Evolutionary conservation across 305 asterid species (phyloP).

Genomic region (Salvia sclarea): DNA sequence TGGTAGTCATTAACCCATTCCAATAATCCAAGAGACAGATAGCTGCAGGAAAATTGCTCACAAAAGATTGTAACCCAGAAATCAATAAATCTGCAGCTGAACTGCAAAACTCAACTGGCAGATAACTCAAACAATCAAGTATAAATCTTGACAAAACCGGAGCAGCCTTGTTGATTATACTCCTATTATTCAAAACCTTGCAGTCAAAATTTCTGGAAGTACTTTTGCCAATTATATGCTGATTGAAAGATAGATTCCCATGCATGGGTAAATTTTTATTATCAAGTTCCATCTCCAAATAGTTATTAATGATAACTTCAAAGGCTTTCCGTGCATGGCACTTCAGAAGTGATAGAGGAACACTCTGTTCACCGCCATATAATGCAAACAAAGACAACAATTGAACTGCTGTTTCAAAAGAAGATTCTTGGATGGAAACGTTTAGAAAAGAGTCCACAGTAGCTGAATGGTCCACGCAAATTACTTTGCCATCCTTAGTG

Average conservation of each 20-base stretch:
- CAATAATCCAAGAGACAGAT: conserved; percentile 78
- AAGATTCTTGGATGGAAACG: conserved; percentile 60
- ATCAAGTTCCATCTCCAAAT: conserved; percentile 41
- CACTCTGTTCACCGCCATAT: conserved; percentile 79
- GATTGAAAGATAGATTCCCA: conserved; percentile 35
- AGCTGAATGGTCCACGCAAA: conserved; percentile 81
- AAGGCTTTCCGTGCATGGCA: conserved; percentile 74
- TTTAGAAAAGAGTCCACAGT: conserved; percentile 69
- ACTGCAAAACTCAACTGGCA: conserved; percentile 84
- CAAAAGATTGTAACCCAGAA: conserved; percentile 70
- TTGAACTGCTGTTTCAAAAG: conserved; percentile 81
- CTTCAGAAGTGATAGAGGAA: conserved; percentile 77
- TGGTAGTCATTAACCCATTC: conserved; percentile 86
- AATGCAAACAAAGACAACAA: conserved; percentile 68
- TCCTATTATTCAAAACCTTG: conserved; percentile 37
- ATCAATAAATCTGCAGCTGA: conserved; percentile 79
- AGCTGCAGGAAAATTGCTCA: conserved; percentile 69
- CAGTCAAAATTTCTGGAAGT: conserved; percentile 31
- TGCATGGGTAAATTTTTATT: conserved; percentile 32
- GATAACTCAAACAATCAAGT: conserved; percentile 78
- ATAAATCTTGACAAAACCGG: conserved; percentile 60
- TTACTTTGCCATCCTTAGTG: conserved; percentile 76
- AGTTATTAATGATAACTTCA: conserved; percentile 56
- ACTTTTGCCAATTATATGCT: conserved; percentile 31
- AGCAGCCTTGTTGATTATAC: conserved; percentile 38